These are phyloP conservation scores for Priceomyces castillae DNA, from an alignment of 805 yeast genomes.

Conservation along the genomic window DNA sequence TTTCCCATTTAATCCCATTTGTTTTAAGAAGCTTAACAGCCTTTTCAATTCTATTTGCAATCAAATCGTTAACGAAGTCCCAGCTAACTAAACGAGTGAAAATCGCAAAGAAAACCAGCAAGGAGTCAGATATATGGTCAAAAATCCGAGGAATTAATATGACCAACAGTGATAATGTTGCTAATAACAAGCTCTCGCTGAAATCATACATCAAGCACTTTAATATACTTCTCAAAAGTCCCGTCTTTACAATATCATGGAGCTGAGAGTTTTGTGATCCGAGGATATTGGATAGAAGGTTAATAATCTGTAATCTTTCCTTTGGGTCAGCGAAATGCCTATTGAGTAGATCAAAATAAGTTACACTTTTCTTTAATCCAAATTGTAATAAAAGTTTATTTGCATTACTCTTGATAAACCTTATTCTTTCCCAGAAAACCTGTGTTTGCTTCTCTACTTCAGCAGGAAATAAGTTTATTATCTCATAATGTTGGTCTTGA, in stretches of 20 bases:
- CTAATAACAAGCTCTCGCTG: conserved; percentile 37
- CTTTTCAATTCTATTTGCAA: conserved; percentile 10
- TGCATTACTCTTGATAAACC: conserved; percentile 49
- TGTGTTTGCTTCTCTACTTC: conserved; percentile 25
- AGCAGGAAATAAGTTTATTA: conserved; percentile 15
- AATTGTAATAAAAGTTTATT: conserved; percentile 37
- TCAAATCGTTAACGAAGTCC: conserved; percentile 18
- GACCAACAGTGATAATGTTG: conserved; percentile 28
- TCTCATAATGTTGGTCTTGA: conserved; percentile 11
- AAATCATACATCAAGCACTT: conserved; percentile 41
- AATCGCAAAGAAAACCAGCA: conserved; percentile 44
- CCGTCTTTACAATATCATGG: conserved; percentile 30
- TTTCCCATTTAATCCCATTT: conserved; percentile 17
- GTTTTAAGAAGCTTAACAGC: conserved; percentile 8
- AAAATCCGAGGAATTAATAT: conserved; percentile 45
- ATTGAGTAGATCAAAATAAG: conserved; percentile 37
- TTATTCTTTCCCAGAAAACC: conserved; percentile 44
- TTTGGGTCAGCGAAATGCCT: conserved; percentile 28
- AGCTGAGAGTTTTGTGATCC: conserved; percentile 25
- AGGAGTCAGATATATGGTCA: conserved; percentile 24
- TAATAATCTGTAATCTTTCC: conserved; percentile 37
- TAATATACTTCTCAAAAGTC: conserved; percentile 36
- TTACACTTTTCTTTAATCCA: conserved; percentile 37
- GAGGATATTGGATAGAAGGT: conserved; percentile 34
- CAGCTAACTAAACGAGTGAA: conserved; percentile 38